Evolutionary conservation across 2,329 filamentous ascomycete genomes (phyloP).

Genomic region (Nakataea oryzae): DNA sequence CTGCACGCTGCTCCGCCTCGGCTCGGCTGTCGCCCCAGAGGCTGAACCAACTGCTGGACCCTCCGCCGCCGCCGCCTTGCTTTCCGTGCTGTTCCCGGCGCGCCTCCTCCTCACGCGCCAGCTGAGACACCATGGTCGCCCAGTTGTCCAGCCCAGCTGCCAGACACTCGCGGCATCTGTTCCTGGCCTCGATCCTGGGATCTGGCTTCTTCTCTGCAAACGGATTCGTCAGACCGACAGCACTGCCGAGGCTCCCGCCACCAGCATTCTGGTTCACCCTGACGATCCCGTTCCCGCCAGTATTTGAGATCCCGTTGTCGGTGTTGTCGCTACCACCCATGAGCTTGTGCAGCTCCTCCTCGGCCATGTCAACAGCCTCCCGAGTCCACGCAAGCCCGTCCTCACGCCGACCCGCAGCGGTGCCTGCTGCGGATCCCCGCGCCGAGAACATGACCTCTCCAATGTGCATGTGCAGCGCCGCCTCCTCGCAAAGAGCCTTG

Average conservation of each 20-base stretch:
- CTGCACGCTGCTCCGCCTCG: conserved; percentile 23
- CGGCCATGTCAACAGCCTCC: conserved; percentile 73
- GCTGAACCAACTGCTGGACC: conserved; percentile 23
- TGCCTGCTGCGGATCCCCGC: conserved; percentile 24
- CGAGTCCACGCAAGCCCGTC: conserved; percentile 83
- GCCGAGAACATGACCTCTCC: conserved; percentile 83
- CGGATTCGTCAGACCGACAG: background rate
- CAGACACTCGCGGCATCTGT: conserved; percentile 68
- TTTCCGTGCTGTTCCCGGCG: conserved; percentile 15
- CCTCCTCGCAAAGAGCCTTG: conserved; percentile 69
- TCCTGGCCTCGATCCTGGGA: conserved; percentile 25
- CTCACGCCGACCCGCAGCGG: conserved; percentile 28
- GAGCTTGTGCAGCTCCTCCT: conserved; percentile 49
- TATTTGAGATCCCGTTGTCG: background rate
- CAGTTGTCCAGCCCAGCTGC: conserved; percentile 70
- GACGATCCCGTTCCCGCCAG: background rate
- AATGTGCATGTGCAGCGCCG: conserved; percentile 78
- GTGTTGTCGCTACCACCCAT: conserved; percentile 11
- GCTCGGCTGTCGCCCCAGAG: conserved; percentile 24
- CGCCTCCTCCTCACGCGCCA: conserved; percentile 42
- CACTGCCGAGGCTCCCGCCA: background rate
- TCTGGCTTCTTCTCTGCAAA: conserved; percentile 13
- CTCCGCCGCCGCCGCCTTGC: background rate
- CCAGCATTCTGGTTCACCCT: background rate
- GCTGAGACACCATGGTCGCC: conserved; percentile 64